Evolutionary conservation across 148 eudicot species (phyloP).

Genomic region (Diospyros lotus): DNA sequence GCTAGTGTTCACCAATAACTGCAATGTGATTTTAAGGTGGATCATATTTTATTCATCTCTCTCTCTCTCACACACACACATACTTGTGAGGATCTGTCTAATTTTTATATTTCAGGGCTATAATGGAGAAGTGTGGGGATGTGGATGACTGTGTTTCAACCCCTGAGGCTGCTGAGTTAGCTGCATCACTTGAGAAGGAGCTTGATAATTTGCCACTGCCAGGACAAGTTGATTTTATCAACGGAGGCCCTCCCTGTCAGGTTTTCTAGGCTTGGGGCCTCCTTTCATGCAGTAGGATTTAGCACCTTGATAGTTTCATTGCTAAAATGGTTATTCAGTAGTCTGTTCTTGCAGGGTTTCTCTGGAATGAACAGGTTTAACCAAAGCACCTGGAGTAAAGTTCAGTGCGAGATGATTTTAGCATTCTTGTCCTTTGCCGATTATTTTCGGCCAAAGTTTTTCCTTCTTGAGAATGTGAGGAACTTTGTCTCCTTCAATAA

Average conservation of each 20-base stretch:
- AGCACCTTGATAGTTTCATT: too few relatives aligned
- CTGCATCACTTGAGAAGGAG: constrained; percentile 54
- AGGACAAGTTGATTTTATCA: constrained; percentile 93
- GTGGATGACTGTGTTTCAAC: constrained; percentile 77
- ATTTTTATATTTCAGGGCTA: constrained; percentile 39
- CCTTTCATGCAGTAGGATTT: too few relatives aligned
- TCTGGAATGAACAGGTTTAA: constrained; percentile 79
- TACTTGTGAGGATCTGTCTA: not conserved
- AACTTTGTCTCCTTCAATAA: constrained; percentile 70
- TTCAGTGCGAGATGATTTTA: constrained; percentile 74
- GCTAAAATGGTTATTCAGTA: not conserved
- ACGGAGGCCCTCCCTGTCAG: constrained; percentile 99
- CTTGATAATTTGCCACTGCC: constrained; percentile 64
- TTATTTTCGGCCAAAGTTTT: constrained; percentile 63
- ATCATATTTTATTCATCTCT: not conserved
- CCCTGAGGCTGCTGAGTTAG: constrained; percentile 74
- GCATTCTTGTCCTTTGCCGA: constrained; percentile 74
- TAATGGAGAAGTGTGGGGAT: constrained; percentile 81
- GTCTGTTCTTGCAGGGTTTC: constrained; percentile 48
- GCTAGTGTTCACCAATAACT: constrained; percentile 63
- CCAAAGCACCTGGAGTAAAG: constrained; percentile 74
- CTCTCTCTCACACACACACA: not conserved
- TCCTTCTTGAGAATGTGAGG: constrained; percentile 64
- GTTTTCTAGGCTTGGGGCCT: constrained; percentile 18
- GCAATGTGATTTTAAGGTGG: constrained; percentile 92